Evolutionary conservation across 75 land plant genomes (phyloP).

Genomic region (Pinus taeda): DNA sequence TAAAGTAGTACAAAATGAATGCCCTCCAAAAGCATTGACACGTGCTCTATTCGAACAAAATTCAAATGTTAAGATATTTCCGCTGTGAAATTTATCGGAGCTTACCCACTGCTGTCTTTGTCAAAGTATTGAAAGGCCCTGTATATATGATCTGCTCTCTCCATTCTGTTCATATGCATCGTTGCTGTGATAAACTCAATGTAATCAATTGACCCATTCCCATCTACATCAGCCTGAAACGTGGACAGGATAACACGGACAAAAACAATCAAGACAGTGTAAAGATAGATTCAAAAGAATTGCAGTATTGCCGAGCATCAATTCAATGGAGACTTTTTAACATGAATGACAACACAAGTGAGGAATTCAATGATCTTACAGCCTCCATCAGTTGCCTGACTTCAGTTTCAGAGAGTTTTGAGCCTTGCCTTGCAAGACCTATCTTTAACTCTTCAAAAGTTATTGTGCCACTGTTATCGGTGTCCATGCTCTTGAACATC

Average conservation of each 20-base stretch:
- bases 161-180: conserved; percentile 72
- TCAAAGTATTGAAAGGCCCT: conserved; percentile 78
- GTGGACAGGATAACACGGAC: no score
- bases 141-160: conserved; percentile 62
- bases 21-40: no score
- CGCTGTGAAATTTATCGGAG: not conserved
- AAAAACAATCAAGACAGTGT: no score
- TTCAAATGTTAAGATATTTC: no score
- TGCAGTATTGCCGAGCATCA: no score
- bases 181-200: conserved; percentile 85
- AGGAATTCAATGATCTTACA: conserved; percentile 21
- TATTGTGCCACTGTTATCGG: conserved; percentile 70
- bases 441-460: conserved; percentile 75
- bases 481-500: conserved; percentile 77
- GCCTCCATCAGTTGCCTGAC: conserved; percentile 68
- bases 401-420: conserved; percentile 54
- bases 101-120: conserved; percentile 68
- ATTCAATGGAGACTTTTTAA: no score
- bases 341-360: no score
- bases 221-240: conserved; percentile 88
- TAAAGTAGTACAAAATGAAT: no score
- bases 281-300: no score
- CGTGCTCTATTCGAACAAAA: no score
- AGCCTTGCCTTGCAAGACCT: conserved; percentile 58
- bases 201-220: conserved; percentile 88